phyloP scores from a whole-genome alignment of 2,329 filamentous ascomycete genomes.

The Sporothrix dimorphospora region DNA sequence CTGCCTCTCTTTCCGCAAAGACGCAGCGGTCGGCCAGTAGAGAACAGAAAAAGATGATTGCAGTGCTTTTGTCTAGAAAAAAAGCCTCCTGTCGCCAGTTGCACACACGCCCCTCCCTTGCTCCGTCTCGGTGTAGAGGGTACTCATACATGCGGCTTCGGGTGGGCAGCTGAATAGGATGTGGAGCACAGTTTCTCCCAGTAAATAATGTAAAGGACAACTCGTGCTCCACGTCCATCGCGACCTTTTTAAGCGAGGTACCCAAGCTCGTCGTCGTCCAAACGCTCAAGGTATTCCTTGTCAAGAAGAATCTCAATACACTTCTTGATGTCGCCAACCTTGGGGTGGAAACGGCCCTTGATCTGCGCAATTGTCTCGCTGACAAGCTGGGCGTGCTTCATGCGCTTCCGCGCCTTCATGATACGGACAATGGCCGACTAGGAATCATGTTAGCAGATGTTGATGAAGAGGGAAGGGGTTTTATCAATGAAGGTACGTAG shows the following conservation, averaged over 20 bases:
- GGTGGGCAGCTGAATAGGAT: background rate
- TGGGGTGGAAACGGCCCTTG: conserved; percentile 87
- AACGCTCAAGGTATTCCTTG: conserved; percentile 96
- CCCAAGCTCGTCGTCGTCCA: conserved; percentile 91
- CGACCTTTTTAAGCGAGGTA: conserved; percentile 74
- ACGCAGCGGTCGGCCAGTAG: too few species aligned
- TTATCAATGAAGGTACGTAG: too few species aligned
- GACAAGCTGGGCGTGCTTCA: conserved; percentile 95
- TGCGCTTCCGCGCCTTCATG: conserved; percentile 99
- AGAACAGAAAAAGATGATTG: background rate
- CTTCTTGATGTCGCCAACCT: conserved; percentile 97
- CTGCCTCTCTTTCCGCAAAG: background rate
- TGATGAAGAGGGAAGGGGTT: background rate
- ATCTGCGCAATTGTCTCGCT: conserved; percentile 96
- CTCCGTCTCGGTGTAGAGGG: background rate
- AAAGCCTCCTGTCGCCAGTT: background rate
- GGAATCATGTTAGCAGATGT: conserved; percentile 30
- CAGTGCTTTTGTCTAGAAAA: conserved; percentile 23
- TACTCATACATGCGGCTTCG: conserved; percentile 19
- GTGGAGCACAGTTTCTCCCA: background rate
- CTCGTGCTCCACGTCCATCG: background rate
- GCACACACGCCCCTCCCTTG: background rate
- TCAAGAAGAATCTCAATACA: conserved; percentile 98
- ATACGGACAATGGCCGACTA: conserved; percentile 98
- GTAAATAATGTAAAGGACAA: background rate